These are phyloP conservation scores for Parmelia sp. DNA, from an alignment of 495 filamentous ascomycete genomes.

Conservation along the genomic window DNA sequence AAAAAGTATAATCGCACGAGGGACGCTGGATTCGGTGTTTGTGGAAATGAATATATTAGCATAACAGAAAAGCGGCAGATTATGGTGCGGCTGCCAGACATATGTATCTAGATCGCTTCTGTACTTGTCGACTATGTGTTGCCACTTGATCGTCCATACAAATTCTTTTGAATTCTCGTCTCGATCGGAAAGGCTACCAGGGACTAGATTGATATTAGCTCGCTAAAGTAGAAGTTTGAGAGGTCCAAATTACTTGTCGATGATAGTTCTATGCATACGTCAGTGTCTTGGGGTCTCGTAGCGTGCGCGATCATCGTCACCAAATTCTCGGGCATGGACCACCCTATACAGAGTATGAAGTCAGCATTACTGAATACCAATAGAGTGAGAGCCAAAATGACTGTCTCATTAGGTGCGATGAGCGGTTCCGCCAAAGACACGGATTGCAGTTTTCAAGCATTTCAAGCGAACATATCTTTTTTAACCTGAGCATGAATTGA, in stretches of 20 bases:
- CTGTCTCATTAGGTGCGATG: no score
- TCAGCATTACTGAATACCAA: neutral
- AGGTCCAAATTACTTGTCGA: neutral
- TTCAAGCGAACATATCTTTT: no score
- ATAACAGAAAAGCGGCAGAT: conserved; percentile 4
- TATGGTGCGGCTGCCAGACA: conserved; percentile 12
- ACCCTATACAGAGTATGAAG: neutral
- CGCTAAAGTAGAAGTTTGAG: neutral
- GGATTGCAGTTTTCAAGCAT: no score
- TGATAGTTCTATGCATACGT: neutral
- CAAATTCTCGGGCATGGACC: neutral
- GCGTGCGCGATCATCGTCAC: neutral
- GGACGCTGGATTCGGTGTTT: neutral
- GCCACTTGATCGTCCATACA: conserved; percentile 9
- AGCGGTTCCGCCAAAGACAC: no score
- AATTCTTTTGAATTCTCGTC: neutral
- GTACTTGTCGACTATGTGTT: conserved; percentile 2
- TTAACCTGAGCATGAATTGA: no score
- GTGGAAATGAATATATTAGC: neutral
- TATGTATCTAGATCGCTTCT: conserved; percentile 17
- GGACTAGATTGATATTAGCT: neutral
- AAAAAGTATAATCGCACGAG: conserved; percentile 11
- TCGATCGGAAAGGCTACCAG: neutral
- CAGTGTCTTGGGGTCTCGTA: neutral
- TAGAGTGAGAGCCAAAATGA: no score